These are phyloP conservation scores for Hygrophila difformis DNA, from an alignment of 257 asterid genomes.

Conservation along the genomic window DNA sequence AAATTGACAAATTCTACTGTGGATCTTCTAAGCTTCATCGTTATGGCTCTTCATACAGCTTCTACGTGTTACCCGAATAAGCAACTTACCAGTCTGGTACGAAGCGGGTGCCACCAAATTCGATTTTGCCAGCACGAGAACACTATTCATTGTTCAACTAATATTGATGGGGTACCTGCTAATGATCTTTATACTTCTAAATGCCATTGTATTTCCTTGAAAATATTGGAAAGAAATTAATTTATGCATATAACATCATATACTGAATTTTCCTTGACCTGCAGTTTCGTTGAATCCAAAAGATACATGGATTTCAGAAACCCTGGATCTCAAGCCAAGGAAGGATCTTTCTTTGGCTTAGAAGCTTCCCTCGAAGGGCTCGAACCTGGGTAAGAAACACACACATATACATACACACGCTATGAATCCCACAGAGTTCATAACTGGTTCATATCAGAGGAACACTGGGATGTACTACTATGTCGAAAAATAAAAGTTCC, in stretches of 20 bases:
- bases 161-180: constrained; percentile 75
- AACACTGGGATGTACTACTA: too few species aligned
- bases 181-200: neutral
- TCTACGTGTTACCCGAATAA: constrained; percentile 64
- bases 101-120: constrained; percentile 89
- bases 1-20: neutral
- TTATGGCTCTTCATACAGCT: constrained; percentile 35
- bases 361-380: constrained; percentile 79
- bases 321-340: constrained; percentile 88
- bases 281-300: constrained; percentile 75
- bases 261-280: neutral
- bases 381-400: constrained; percentile 61
- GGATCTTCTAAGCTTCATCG: neutral
- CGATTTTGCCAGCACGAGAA: constrained; percentile 58
- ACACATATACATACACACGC: neutral
- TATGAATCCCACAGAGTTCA: too few species aligned
- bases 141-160: constrained; percentile 63
- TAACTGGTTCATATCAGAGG: too few species aligned
- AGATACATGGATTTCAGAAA: constrained; percentile 69
- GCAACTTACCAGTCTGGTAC: constrained; percentile 78
- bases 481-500: too few species aligned
- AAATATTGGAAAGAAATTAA: neutral
- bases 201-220: neutral
- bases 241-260: neutral
- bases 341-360: constrained; percentile 70